phyloP scores from a whole-genome alignment of 75 land plant species.

The Pinus tabuliformis region DNA sequence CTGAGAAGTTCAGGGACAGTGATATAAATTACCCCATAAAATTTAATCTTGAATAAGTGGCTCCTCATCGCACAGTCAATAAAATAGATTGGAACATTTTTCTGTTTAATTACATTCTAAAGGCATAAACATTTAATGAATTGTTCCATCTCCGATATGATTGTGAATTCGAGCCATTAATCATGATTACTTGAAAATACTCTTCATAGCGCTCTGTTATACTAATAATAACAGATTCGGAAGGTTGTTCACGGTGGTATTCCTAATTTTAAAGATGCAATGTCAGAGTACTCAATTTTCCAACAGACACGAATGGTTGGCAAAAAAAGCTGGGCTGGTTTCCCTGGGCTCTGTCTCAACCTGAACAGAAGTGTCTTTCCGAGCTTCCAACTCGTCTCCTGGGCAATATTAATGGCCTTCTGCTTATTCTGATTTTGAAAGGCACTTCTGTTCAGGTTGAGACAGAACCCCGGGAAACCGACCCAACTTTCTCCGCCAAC shows the following conservation, averaged over 20 bases:
- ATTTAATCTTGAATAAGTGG: background rate
- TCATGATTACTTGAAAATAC: background rate
- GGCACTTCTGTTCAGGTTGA: no score
- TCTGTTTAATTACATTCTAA: background rate
- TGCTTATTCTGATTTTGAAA: no score
- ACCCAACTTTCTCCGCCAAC: no score
- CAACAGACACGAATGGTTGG: no score
- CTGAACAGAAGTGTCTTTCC: no score
- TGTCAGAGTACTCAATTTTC: no score
- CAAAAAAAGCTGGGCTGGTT: no score
- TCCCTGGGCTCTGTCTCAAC: no score
- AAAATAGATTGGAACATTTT: background rate
- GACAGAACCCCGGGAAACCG: no score
- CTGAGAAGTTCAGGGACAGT: background rate
- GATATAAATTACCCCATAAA: background rate
- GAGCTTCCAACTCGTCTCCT: no score
- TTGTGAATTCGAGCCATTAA: background rate
- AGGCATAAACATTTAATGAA: background rate
- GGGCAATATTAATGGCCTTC: no score
- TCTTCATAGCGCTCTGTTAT: background rate
- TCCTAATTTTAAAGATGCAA: background rate
- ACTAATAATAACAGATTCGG: background rate
- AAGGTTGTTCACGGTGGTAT: background rate
- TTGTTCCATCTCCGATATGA: background rate
- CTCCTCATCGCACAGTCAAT: background rate